Conservation (phyloP, 306 rosid species). For the Glycine tomentella region DNA sequence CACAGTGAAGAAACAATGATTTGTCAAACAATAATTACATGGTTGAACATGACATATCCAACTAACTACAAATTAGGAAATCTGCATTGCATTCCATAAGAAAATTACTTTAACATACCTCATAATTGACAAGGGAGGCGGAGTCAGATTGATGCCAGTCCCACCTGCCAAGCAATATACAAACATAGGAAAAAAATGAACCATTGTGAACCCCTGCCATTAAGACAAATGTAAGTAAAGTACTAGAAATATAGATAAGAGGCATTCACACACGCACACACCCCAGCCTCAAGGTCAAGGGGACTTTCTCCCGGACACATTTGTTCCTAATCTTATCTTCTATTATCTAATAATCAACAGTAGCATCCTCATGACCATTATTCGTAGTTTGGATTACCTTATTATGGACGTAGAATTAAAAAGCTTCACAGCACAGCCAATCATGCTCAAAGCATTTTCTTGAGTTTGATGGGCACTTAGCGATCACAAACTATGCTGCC, state of each 20-base stretch:
- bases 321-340: not conserved
- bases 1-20: constrained; percentile 5
- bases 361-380: not conserved
- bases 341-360: not conserved
- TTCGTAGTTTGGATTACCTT: not conserved
- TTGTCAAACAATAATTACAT: not conserved
- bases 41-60: not conserved
- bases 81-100: not conserved
- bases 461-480: too few relatives aligned
- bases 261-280: not conserved
- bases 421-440: not conserved
- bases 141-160: constrained; percentile 97
- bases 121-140: constrained; percentile 86
- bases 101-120: constrained; percentile 57
- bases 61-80: constrained; percentile 29
- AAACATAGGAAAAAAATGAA: constrained; percentile 20
- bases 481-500: too few relatives aligned
- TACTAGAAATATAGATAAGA: not conserved
- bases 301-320: not conserved
- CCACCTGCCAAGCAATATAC: constrained; percentile 74
- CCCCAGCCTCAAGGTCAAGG: not conserved
- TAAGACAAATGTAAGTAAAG: constrained; percentile 8
- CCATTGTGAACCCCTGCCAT: not conserved
- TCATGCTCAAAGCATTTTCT: not conserved
- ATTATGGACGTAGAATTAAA: not conserved